phyloP scores from a whole-genome alignment of 352 stramenopile genomes.

The Paralagenidium karlingii region DNA sequence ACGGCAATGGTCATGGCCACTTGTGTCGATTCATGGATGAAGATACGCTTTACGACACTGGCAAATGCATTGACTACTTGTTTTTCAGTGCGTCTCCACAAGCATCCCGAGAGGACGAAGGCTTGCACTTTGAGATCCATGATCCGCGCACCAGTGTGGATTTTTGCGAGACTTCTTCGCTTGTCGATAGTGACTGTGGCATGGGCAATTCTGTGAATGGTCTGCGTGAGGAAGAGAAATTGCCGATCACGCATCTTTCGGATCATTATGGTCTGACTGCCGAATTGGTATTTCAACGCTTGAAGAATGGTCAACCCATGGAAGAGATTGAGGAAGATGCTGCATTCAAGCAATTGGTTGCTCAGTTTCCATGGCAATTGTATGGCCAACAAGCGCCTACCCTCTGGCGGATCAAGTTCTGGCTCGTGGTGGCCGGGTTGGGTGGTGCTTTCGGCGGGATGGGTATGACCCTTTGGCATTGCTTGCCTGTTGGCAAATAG shows the following conservation, averaged over 20 bases:
- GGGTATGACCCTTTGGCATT: too few species aligned
- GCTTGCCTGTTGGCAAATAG: too few species aligned
- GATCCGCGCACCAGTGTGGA: slow-evolving; percentile 36
- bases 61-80: slow-evolving; percentile 83
- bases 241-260: slow-evolving; percentile 70
- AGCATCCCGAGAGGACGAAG: slow-evolving; percentile 11
- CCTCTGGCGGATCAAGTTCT: too few species aligned
- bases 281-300: slow-evolving; percentile 16
- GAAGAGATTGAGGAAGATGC: too few species aligned
- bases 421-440: too few species aligned
- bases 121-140: slow-evolving; percentile 27
- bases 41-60: slow-evolving; percentile 29
- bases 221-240: slow-evolving; percentile 7
- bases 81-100: slow-evolving; percentile 24
- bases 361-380: too few species aligned
- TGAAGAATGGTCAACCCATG: too few species aligned
- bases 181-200: slow-evolving; percentile 12
- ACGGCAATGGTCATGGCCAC: slow-evolving; percentile 59
- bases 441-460: too few species aligned
- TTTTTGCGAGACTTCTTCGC: slow-evolving; percentile 26
- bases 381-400: too few species aligned
- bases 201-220: slow-evolving; percentile 4
- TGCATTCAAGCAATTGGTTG: too few species aligned
- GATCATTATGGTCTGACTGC: slow-evolving; percentile 61
- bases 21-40: slow-evolving; percentile 37